Base-by-base conservation (phyloP, 495 filamentous ascomycete genomes). In the Hypoxylon lienhwacheense region DNA sequence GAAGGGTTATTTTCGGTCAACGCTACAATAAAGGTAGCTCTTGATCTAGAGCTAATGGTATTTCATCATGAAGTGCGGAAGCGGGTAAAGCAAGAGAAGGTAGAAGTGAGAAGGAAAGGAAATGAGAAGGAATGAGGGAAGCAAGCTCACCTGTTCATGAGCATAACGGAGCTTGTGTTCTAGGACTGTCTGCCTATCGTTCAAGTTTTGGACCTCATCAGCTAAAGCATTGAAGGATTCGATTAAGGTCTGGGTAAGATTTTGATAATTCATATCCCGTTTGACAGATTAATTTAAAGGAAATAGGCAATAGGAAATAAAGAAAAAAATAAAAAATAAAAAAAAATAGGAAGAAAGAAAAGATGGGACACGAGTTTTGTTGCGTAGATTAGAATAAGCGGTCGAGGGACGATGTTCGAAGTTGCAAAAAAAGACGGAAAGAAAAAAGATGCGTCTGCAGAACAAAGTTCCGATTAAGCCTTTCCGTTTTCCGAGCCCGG, bases 31-130 rank as follows among this genome's bases (percentile, higher is more conserved):
- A 63, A 67, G 52, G 70, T 72, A 78, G 73, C 81, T 86, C 70
- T 74, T 81, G 83, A 81, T 87, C 83, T 86, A 86, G 83, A 86
- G 82, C 83, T 86, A 86, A 83, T 60, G 53, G n/a, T 69, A 59
- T 72, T 59, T 81, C 78, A 83, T 85, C 85, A 83, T 81, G 60
- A 65, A 36, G 47, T 19, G 57, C 47, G 54, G 69, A 40, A 46
- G 40, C 32, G 33, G 34, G 40, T 44, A 48, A 42, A 52, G 56
- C 35, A 42, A 31, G 32, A 14, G 53, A 52, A 59, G 15, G 52
- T 39, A 24, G 51, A 33, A 41, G 22, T 42, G 31, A 39, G 10
- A 42, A n/a, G 20, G 37, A 25, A 19, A 35, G 37, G 36, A 24
- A 8, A 12, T 47, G 17, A 10, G 20, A 47, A 6, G 31, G 20